These are phyloP conservation scores for Solanum habrochaites DNA, from an alignment of 257 asterid genomes.

Conservation along the genomic window DNA sequence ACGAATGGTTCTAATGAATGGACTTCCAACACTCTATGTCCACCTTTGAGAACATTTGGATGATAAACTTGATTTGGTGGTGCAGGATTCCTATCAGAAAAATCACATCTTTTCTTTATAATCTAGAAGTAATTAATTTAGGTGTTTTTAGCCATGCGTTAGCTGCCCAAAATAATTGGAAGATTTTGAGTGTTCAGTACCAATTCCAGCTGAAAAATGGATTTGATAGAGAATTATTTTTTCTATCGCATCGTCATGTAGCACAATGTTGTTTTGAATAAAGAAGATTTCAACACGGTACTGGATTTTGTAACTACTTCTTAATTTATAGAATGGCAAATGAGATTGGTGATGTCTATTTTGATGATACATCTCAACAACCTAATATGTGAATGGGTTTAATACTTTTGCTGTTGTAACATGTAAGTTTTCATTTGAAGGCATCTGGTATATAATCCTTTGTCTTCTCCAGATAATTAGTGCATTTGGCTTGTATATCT, in stretches of 20 bases:
- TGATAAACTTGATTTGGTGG: background rate
- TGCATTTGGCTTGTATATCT: constrained; percentile 73
- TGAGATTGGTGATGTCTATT: background rate
- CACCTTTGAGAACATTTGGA: background rate
- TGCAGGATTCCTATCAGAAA: background rate
- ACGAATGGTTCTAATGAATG: background rate
- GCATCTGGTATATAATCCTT: background rate
- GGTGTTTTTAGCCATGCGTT: background rate
- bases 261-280: background rate
- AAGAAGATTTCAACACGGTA: background rate
- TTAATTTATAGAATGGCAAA: background rate
- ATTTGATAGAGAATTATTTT: background rate
- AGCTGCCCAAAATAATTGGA: background rate
- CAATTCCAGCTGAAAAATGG: background rate
- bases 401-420: background rate
- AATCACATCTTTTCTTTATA: background rate
- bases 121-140: background rate
- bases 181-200: background rate
- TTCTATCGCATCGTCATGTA: background rate
- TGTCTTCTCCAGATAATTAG: constrained; percentile 45
- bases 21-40: background rate
- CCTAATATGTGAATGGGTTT: background rate
- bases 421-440: background rate
- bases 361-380: background rate
- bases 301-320: background rate